Conservation (phyloP, 2,329 filamentous ascomycete species). For the Phyllosticta capitalensis region DNA sequence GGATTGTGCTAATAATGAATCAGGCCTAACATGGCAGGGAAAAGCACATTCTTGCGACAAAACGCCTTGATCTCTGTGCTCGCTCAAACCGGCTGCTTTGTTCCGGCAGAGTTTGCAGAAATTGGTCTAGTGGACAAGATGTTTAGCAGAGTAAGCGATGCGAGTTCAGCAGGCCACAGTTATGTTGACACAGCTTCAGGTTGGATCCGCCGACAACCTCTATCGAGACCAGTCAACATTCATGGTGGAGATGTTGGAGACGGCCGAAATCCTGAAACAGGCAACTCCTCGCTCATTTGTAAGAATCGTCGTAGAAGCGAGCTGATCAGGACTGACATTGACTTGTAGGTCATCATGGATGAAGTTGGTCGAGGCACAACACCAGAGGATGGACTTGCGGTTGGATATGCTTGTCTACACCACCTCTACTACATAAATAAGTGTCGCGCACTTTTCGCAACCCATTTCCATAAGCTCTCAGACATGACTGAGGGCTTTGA, state of each 20-base stretch:
- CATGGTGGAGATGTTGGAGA: constrained; percentile 99
- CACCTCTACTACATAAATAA: constrained; percentile 71
- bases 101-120: constrained; percentile 77
- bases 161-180: background rate
- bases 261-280: constrained; percentile 75
- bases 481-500: constrained; percentile 59
- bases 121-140: constrained; percentile 92
- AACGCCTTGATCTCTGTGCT: constrained; percentile 92
- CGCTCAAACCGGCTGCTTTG: constrained; percentile 85
- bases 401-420: constrained; percentile 79
- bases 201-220: constrained; percentile 91
- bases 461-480: constrained; percentile 80
- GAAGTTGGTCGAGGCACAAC: constrained; percentile 94
- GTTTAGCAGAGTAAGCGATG: constrained; percentile 57
- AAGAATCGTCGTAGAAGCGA: background rate
- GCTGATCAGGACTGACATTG: background rate
- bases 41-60: constrained; percentile 90
- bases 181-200: constrained; percentile 22
- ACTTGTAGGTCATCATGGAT: constrained; percentile 66
- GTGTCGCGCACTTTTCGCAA: constrained; percentile 81
- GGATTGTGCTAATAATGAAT: constrained; percentile 1
- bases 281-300: constrained; percentile 81
- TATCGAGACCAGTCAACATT: constrained; percentile 93
- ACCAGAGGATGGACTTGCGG: constrained; percentile 80
- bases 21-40: constrained; percentile 92